Conservation (phyloP, 2,329 filamentous ascomycete genomes). For the Aspergillus hortae region DNA sequence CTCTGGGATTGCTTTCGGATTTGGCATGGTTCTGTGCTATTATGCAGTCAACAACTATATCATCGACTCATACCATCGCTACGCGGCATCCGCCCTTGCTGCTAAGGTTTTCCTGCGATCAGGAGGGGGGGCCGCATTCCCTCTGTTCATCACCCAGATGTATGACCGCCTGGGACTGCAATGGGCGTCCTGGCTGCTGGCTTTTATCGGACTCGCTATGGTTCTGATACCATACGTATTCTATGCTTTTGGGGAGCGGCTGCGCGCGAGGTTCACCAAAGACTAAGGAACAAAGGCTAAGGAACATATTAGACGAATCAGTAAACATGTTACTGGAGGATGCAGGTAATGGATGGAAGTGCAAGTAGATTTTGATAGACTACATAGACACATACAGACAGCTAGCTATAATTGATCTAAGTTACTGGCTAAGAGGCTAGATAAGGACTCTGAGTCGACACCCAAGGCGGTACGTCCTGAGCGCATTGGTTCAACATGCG, state of each 20-base stretch:
- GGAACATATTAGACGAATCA: no score
- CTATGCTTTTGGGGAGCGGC: constrained; percentile 6
- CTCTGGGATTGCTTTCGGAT: constrained; percentile 66
- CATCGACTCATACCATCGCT: constrained; percentile 56
- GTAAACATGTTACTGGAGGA: no score
- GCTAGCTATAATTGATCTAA: no score
- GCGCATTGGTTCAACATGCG: no score
- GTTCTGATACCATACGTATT: constrained; percentile 13
- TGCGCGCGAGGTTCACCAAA: constrained; percentile 4
- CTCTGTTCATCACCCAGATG: constrained; percentile 76
- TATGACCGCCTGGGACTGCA: constrained; percentile 66
- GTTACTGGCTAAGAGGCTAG: no score
- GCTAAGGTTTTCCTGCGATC: constrained; percentile 49
- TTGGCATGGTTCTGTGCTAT: constrained; percentile 76
- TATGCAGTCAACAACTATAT: constrained; percentile 72
- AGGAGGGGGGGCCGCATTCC: constrained; percentile 66
- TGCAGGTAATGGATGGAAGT: no score
- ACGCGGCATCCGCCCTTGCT: constrained; percentile 42
- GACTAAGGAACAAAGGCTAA: neutral
- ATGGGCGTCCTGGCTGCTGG: constrained; percentile 68
- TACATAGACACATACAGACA: no score
- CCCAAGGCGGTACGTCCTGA: no score
- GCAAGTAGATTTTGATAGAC: no score
- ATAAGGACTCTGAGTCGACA: no score
- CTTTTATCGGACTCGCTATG: constrained; percentile 43